Percentiles rank a stretch among this genome's conserved stretches.
Conservation (phyloP, 2,329 filamentous ascomycete genomes). For the Dryadomyces sulphureus region DNA sequence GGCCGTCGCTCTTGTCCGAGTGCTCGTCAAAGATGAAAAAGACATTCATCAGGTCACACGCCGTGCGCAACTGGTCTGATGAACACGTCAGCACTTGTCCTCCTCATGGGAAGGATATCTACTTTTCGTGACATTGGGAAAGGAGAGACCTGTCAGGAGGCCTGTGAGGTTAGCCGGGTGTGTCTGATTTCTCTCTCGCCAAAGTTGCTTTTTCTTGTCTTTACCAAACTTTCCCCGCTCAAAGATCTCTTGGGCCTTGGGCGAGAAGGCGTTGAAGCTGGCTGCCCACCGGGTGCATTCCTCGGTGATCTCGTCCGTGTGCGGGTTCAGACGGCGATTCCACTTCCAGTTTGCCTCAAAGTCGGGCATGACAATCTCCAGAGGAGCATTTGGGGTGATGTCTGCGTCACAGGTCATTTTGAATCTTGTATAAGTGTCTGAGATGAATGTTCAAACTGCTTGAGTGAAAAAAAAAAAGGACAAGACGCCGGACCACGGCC, state of each 20-base stretch:
- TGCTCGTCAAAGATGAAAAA: conserved; percentile 16
- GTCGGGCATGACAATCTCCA: not conserved
- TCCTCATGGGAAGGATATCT: not conserved
- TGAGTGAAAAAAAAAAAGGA: too few species aligned
- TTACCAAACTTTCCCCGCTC: not conserved
- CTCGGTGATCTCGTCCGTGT: not conserved
- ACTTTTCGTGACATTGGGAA: not conserved
- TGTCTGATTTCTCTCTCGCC: not conserved
- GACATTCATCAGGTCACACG: conserved; percentile 15
- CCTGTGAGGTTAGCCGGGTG: not conserved
- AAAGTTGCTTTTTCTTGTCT: not conserved
- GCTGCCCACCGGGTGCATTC: not conserved
- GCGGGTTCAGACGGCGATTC: not conserved
- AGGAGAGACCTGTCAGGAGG: not conserved
- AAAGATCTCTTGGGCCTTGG: not conserved
- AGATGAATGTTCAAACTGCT: too few species aligned
- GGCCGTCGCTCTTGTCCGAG: conserved; percentile 9
- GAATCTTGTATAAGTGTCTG: not conserved
- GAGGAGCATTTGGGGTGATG: not conserved
- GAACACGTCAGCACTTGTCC: too few species aligned
- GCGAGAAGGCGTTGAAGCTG: not conserved
- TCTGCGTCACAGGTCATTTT: not conserved
- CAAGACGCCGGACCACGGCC: too few species aligned
- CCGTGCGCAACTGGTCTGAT: conserved; percentile 7
- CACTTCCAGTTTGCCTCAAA: not conserved